Percentiles rank a stretch among this genome's conserved stretches.
phyloP scores from a whole-genome alignment of 768 basidiomycete species.

The Termitomyces sp. region DNA sequence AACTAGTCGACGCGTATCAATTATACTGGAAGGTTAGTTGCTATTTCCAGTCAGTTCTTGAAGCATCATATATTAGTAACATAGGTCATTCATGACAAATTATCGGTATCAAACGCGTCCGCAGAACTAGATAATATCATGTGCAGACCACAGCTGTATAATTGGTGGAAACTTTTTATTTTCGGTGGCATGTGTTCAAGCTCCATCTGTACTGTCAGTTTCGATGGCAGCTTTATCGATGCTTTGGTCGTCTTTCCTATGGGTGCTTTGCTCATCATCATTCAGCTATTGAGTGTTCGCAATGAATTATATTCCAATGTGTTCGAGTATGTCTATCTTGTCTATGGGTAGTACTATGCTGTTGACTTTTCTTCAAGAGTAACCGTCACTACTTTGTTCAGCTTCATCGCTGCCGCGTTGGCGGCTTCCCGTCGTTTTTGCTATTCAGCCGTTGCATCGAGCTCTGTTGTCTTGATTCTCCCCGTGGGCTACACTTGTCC shows the following conservation, averaged over 20 bases:
- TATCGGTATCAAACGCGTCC: conserved; percentile 72
- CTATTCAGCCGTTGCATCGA: conserved; percentile 76
- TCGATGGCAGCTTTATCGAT: conserved; percentile 78
- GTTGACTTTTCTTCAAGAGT: conserved; percentile 43
- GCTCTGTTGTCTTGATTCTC: conserved; percentile 75
- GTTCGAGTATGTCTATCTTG: conserved; percentile 54
- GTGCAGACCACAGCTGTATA: conserved; percentile 60
- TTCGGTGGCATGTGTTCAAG: conserved; percentile 78
- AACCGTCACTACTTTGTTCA: conserved; percentile 73
- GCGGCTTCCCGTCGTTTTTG: conserved; percentile 69
- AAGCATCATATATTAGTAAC: background rate
- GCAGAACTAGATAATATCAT: conserved; percentile 69
- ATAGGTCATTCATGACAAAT: conserved; percentile 80
- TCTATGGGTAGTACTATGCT: background rate
- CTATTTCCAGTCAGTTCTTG: background rate
- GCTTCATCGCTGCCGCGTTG: conserved; percentile 75
- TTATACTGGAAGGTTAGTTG: conserved; percentile 68
- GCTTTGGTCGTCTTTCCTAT: conserved; percentile 69
- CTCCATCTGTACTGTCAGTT: conserved; percentile 70
- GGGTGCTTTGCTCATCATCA: conserved; percentile 66
- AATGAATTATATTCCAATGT: conserved; percentile 81
- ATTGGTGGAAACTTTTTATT: conserved; percentile 55
- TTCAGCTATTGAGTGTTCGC: conserved; percentile 68
- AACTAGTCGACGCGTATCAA: conserved; percentile 65
- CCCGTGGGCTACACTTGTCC: conserved; percentile 42